A percentile compares a stretch with the other conserved stretches of the same genome.
These are phyloP conservation scores for Bathelium albidoporum DNA, from an alignment of 495 filamentous ascomycete species.

Conservation along the genomic window DNA sequence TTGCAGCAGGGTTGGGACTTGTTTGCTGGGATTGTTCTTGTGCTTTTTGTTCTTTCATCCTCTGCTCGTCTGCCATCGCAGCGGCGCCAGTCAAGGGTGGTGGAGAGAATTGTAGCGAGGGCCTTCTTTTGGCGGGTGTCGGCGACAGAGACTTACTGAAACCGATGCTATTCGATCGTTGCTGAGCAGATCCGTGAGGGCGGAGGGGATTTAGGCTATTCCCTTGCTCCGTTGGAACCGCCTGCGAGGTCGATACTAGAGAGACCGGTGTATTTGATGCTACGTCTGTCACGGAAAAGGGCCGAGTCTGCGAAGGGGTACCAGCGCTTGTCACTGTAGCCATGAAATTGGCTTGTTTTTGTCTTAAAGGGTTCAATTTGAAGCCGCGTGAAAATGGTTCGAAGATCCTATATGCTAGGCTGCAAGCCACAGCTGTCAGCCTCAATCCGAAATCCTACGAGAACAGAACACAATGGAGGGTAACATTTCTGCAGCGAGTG, in stretches of 20 bases:
- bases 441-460: not conserved
- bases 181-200: constrained; percentile 1
- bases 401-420: not conserved
- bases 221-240: not conserved
- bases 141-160: constrained; percentile 9
- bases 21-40: constrained; percentile 33
- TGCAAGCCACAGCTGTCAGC: not conserved
- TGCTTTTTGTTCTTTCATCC: constrained; percentile 40
- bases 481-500: not conserved
- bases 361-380: not conserved
- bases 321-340: constrained; percentile 7
- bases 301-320: constrained; percentile 26
- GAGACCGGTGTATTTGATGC: constrained; percentile 24
- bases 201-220: constrained; percentile 10
- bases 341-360: not conserved
- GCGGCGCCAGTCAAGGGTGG: constrained; percentile 44
- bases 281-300: constrained; percentile 21
- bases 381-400: not conserved
- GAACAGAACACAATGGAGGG: not conserved
- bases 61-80: constrained; percentile 45
- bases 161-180: not conserved
- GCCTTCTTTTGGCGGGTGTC: constrained; percentile 6
- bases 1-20: constrained; percentile 43
- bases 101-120: constrained; percentile 39
- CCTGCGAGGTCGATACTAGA: constrained; percentile 11